A percentile compares a stretch with the other conserved stretches of the same genome.
phyloP scores from a whole-genome alignment of 2,329 filamentous ascomycete species.

The Drechslerella stenobrocha region DNA sequence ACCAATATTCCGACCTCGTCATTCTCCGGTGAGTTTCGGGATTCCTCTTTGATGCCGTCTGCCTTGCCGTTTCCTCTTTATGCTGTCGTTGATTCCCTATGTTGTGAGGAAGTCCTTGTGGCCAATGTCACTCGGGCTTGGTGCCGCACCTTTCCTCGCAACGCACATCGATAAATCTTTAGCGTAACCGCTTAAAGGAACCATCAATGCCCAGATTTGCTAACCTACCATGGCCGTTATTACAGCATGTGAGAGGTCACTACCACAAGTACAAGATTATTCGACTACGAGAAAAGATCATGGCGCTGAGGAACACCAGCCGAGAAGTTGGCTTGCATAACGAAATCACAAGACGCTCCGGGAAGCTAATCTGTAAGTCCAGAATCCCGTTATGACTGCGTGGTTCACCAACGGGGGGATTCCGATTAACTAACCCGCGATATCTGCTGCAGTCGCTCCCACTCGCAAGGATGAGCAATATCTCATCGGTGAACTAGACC shows the following conservation, averaged over 20 bases:
- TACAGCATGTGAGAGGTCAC: slow-evolving; percentile 43
- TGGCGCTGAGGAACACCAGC: slow-evolving; percentile 40
- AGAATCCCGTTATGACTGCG: neutral
- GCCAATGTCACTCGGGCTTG: neutral
- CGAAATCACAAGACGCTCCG: slow-evolving; percentile 29
- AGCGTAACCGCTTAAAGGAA: neutral
- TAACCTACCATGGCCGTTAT: slow-evolving; percentile 8
- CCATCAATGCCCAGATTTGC: slow-evolving; percentile 10
- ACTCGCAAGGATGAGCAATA: slow-evolving; percentile 72
- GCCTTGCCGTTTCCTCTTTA: neutral
- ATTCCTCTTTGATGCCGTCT: neutral
- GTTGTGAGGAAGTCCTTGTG: neutral
- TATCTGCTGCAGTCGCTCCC: slow-evolving; percentile 59
- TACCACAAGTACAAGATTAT: slow-evolving; percentile 40
- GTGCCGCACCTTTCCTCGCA: slow-evolving; percentile 2
- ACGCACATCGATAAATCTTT: slow-evolving; percentile 1
- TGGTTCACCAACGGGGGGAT: slow-evolving; percentile 4
- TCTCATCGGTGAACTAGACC: slow-evolving; percentile 66
- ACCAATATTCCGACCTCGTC: slow-evolving; percentile 29
- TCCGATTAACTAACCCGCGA: slow-evolving; percentile 23
- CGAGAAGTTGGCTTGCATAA: slow-evolving; percentile 35
- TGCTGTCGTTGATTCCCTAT: neutral
- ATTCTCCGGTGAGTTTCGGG: slow-evolving; percentile 37
- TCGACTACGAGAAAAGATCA: slow-evolving; percentile 39
- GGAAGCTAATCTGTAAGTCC: slow-evolving; percentile 55